A percentile compares a stretch with the other conserved stretches of the same genome.
Conservation (phyloP, 192 early-diverging fungal species). For the Podila verticillata region DNA sequence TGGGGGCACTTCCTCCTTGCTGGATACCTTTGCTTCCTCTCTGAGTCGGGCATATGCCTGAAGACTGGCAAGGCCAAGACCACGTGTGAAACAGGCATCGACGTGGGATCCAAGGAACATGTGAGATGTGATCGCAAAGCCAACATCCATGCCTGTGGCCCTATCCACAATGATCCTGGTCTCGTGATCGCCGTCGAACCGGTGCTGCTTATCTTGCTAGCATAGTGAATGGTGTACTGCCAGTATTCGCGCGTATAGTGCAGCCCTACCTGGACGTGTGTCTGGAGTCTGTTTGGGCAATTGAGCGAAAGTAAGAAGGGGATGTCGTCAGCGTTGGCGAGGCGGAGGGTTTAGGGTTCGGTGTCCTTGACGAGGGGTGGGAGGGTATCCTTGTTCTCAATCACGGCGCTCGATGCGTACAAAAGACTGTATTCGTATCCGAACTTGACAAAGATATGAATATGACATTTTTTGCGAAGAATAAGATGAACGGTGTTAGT, state of each 20-base stretch:
- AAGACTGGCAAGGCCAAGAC: background rate
- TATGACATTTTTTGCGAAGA: background rate
- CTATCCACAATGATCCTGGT: constrained; percentile 23
- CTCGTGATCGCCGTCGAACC: constrained; percentile 24
- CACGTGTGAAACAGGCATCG: background rate
- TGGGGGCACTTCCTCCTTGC: background rate
- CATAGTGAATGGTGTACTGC: constrained; percentile 25
- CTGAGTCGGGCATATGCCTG: constrained; percentile 7
- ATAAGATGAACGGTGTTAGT: too few species aligned
- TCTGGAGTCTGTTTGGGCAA: background rate
- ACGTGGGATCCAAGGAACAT: background rate
- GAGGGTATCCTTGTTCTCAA: constrained; percentile 13
- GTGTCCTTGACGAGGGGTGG: constrained; percentile 11
- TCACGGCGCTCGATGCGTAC: background rate
- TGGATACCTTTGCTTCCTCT: background rate
- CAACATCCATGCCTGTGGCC: constrained; percentile 4
- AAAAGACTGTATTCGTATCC: constrained; percentile 31
- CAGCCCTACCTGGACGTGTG: background rate
- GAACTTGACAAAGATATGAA: constrained; percentile 20
- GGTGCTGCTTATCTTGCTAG: background rate
- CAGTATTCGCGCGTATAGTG: constrained; percentile 22
- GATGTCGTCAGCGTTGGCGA: constrained; percentile 10
- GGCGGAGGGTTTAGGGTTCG: constrained; percentile 19
- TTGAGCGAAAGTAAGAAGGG: constrained; percentile 13
- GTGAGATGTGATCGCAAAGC: constrained; percentile 13